Percentiles rank a stretch among this genome's conserved stretches.
These are phyloP conservation scores for Stephanodiscus minutulus DNA, from an alignment of 108 stramenopile genomes.

Conservation along the genomic window DNA sequence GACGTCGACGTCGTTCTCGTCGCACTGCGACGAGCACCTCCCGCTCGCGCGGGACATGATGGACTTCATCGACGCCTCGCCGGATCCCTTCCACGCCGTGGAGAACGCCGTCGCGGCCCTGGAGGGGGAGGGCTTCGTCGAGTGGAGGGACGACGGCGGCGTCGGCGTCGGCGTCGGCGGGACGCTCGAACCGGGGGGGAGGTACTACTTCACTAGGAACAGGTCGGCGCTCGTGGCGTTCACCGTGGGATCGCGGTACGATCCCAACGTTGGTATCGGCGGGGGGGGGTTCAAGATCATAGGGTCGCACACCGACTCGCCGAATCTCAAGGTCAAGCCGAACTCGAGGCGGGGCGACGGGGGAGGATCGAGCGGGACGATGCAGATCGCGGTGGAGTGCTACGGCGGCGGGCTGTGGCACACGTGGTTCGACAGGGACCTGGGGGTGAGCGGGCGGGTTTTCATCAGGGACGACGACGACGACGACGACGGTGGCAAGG, in stretches of 20 bases:
- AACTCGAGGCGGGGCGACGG: conserved; percentile 55
- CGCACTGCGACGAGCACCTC: conserved; percentile 46
- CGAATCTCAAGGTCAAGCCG: conserved; percentile 92
- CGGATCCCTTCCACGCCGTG: conserved; percentile 84
- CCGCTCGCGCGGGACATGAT: conserved; percentile 72
- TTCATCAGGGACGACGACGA: conserved; percentile 54
- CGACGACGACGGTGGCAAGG: conserved; percentile 16
- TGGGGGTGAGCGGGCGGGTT: conserved; percentile 91
- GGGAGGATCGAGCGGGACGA: conserved; percentile 51
- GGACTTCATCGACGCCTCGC: conserved; percentile 67
- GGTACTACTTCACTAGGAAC: conserved; percentile 94
- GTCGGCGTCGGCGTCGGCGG: background rate
- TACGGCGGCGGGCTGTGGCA: conserved; percentile 98
- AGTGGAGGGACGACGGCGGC: conserved; percentile 53
- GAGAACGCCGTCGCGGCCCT: conserved; percentile 58
- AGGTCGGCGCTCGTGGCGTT: conserved; percentile 93
- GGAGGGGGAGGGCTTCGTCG: conserved; percentile 63
- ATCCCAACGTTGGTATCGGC: background rate
- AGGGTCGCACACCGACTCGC: conserved; percentile 94
- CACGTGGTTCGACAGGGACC: conserved; percentile 96
- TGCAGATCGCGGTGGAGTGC: conserved; percentile 88
- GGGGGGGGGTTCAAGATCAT: conserved; percentile 79
- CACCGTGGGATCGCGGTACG: conserved; percentile 76
- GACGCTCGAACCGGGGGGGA: conserved; percentile 88
- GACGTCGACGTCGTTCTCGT: background rate